A percentile compares a stretch with the other conserved stretches of the same genome.
These are phyloP conservation scores for Pythium guiyangense DNA, from an alignment of 352 stramenopile species.

Conservation along the genomic window DNA sequence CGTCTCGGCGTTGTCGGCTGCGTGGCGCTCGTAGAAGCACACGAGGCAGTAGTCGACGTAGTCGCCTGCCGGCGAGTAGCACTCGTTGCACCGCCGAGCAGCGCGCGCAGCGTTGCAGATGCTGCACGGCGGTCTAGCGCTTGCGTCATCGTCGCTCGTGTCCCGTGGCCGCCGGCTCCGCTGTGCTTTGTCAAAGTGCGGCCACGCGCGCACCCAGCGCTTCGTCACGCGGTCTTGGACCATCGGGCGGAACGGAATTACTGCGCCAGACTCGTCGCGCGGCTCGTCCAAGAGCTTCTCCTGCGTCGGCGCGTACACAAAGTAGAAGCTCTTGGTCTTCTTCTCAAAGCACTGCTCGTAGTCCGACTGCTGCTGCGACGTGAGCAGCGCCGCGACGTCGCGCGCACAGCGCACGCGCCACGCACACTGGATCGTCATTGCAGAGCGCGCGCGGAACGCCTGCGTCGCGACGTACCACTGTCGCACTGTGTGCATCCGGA, in stretches of 20 bases:
- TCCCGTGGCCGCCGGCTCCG: not conserved
- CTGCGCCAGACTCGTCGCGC: conserved; percentile 37
- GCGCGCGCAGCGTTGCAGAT: conserved; percentile 55
- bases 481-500: conserved; percentile 52
- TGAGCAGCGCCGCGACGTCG: conserved; percentile 29
- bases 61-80: conserved; percentile 47
- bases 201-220: conserved; percentile 70
- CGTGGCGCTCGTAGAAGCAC: conserved; percentile 66
- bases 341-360: conserved; percentile 71
- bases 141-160: conserved; percentile 7
- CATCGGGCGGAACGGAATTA: conserved; percentile 63
- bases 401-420: conserved; percentile 39
- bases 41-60: conserved; percentile 72
- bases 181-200: conserved; percentile 25
- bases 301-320: conserved; percentile 57
- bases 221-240: conserved; percentile 67
- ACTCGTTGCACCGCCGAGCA: conserved; percentile 65
- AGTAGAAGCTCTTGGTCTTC: conserved; percentile 49
- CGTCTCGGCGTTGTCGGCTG: conserved; percentile 19
- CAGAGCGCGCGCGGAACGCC: conserved; percentile 24
- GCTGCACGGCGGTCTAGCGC: conserved; percentile 27
- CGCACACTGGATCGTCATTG: conserved; percentile 49
- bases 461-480: conserved; percentile 47
- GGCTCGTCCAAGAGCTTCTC: conserved; percentile 63
- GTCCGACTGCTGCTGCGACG: conserved; percentile 55